Conservation (phyloP, 352 stramenopile species). For the Globisporangium heterothallicum region DNA sequence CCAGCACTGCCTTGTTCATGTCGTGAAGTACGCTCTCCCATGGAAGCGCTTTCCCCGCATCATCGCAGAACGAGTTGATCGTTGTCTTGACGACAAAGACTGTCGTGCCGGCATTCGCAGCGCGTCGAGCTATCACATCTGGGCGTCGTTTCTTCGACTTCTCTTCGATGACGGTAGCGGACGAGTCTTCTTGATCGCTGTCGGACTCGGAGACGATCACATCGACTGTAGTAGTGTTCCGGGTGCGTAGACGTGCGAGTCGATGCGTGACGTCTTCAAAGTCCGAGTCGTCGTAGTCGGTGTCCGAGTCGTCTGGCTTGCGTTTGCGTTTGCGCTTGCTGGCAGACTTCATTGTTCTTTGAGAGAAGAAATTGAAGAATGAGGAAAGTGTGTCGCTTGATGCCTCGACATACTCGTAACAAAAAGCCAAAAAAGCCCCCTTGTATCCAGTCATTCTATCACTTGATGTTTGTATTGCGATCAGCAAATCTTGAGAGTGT, state of each 20-base stretch:
- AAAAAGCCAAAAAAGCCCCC: not conserved
- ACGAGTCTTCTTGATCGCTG: not conserved
- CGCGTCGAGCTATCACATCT: slow-evolving; percentile 5
- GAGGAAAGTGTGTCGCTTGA: not conserved
- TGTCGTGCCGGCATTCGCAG: not conserved
- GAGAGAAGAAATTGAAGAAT: not conserved
- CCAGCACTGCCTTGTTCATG: slow-evolving; percentile 9
- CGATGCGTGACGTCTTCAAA: not conserved
- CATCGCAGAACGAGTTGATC: slow-evolving; percentile 11
- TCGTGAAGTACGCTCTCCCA: slow-evolving; percentile 5
- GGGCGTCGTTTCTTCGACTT: slow-evolving; percentile 2
- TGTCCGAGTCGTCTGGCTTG: not conserved
- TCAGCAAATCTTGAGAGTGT: not conserved
- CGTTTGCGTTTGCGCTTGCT: not conserved
- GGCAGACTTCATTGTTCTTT: not conserved
- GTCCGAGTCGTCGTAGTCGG: not conserved
- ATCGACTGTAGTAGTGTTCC: not conserved
- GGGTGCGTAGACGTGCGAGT: not conserved
- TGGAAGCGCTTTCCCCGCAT: not conserved
- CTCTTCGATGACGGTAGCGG: not conserved
- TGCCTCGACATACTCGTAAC: no score
- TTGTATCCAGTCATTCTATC: not conserved
- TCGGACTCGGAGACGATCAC: not conserved
- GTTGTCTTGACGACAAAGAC: slow-evolving; percentile 7
- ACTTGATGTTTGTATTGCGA: not conserved